Evolutionary conservation across 768 basidiomycete genomes (phyloP).

Genomic region (Tricholoma matsutake): DNA sequence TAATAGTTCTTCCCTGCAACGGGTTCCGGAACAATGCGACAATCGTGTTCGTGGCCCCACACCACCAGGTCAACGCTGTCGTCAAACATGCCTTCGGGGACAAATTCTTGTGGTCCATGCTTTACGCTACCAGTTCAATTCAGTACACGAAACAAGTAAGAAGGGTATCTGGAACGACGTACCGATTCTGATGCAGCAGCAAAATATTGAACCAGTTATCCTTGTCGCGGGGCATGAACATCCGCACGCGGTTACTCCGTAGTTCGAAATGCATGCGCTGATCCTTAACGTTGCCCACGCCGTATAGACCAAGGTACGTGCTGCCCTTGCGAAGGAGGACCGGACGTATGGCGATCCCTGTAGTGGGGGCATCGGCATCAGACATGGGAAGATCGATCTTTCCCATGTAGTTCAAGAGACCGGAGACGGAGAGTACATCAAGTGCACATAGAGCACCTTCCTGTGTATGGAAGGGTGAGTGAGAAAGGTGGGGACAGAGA

Average conservation of each 20-base stretch:
- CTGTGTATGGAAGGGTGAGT: conserved; percentile 35
- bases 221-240: conserved; percentile 94
- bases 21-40: conserved; percentile 84
- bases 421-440: conserved; percentile 91
- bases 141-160: neutral
- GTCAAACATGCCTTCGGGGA: conserved; percentile 97
- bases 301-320: conserved; percentile 88
- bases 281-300: conserved; percentile 96
- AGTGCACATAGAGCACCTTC: conserved; percentile 95
- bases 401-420: conserved; percentile 96
- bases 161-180: conserved; percentile 15
- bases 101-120: conserved; percentile 91
- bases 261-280: conserved; percentile 96
- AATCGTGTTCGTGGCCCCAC: conserved; percentile 99
- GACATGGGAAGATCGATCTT: conserved; percentile 85
- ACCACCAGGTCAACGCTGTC: conserved; percentile 90
- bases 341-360: conserved; percentile 84
- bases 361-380: conserved; percentile 60
- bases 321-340: conserved; percentile 88
- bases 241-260: conserved; percentile 87
- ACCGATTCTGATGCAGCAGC: conserved; percentile 96
- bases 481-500: neutral
- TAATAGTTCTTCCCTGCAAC: conserved; percentile 91
- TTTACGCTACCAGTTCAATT: conserved; percentile 59
- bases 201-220: conserved; percentile 95